These are phyloP conservation scores for Tolypocladium tropicale DNA, from an alignment of 2,329 filamentous ascomycete genomes.

Conservation along the genomic window DNA sequence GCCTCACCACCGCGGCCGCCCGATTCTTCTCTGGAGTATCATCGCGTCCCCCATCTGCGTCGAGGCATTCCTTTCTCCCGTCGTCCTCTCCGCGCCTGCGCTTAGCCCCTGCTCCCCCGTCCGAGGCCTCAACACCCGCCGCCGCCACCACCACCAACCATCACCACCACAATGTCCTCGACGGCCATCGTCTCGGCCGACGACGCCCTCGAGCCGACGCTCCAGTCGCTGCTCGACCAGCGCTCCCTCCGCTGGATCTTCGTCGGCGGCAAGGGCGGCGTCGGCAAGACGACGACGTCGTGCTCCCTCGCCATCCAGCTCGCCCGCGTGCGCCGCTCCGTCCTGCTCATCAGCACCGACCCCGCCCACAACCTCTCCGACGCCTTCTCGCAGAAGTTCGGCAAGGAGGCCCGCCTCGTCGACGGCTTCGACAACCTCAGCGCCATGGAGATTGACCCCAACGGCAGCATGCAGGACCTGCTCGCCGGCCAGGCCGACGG, in stretches of 20 bases:
- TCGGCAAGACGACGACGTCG: conserved; percentile 98
- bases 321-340: conserved; percentile 85
- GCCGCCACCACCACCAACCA: background rate
- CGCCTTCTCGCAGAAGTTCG: conserved; percentile 97
- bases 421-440: conserved; percentile 89
- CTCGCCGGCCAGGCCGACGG: conserved; percentile 69
- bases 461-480: conserved; percentile 93
- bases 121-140: background rate
- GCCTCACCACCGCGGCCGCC: background rate
- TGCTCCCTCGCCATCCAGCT: conserved; percentile 98
- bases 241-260: conserved; percentile 97
- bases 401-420: conserved; percentile 90
- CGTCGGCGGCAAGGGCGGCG: conserved; percentile 94
- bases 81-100: background rate
- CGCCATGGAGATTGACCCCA: conserved; percentile 98
- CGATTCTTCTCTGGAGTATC: too few species aligned
- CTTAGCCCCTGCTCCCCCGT: background rate
- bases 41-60: background rate
- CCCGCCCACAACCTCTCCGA: conserved; percentile 97
- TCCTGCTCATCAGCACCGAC: conserved; percentile 96
- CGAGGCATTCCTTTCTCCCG: too few species aligned
- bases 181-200: conserved; percentile 36
- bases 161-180: conserved; percentile 26
- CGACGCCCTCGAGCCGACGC: conserved; percentile 78
- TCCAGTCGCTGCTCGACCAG: conserved; percentile 92